phyloP scores from a whole-genome alignment of 805 yeast genomes.

The Cyberlindnera lachancei region DNA sequence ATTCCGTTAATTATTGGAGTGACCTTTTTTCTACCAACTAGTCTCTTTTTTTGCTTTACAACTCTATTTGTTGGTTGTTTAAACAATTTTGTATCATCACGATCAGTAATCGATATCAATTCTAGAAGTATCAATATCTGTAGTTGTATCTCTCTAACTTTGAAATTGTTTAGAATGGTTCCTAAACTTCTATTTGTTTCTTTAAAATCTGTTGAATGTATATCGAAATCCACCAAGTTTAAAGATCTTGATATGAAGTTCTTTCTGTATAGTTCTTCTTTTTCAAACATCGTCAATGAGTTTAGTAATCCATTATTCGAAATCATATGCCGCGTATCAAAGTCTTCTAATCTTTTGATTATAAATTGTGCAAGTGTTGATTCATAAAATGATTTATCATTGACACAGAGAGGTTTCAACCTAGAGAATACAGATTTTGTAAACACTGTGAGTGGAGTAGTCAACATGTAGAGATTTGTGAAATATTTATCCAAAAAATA shows the following conservation, averaged over 20 bases:
- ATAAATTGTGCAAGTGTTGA: slow-evolving; percentile 25
- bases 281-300: slow-evolving; percentile 16
- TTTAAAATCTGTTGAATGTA: slow-evolving; percentile 17
- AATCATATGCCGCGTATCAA: slow-evolving; percentile 35
- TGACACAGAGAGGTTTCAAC: slow-evolving; percentile 34
- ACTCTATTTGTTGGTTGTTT: slow-evolving; percentile 10
- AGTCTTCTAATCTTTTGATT: slow-evolving; percentile 28
- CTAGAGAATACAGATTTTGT: slow-evolving; percentile 44
- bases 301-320: slow-evolving; percentile 23
- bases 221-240: slow-evolving; percentile 20
- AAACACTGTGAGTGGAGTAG: slow-evolving; percentile 32
- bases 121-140: slow-evolving; percentile 45
- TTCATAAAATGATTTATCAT: slow-evolving; percentile 17
- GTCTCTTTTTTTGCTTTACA: slow-evolving; percentile 11
- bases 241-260: slow-evolving; percentile 21
- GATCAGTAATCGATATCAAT: slow-evolving; percentile 27
- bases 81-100: slow-evolving; percentile 31
- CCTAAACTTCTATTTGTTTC: slow-evolving; percentile 22
- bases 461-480: slow-evolving; percentile 26
- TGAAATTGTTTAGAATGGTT: slow-evolving; percentile 33
- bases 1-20: slow-evolving; percentile 35
- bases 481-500: slow-evolving; percentile 27
- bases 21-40: slow-evolving; percentile 25
- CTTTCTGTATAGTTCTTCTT: slow-evolving; percentile 24
- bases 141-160: slow-evolving; percentile 48